Evolutionary conservation across 768 basidiomycete species (phyloP), one percentile per base, ranked within the genome.

Genomic region (Imleria badia): DNA sequence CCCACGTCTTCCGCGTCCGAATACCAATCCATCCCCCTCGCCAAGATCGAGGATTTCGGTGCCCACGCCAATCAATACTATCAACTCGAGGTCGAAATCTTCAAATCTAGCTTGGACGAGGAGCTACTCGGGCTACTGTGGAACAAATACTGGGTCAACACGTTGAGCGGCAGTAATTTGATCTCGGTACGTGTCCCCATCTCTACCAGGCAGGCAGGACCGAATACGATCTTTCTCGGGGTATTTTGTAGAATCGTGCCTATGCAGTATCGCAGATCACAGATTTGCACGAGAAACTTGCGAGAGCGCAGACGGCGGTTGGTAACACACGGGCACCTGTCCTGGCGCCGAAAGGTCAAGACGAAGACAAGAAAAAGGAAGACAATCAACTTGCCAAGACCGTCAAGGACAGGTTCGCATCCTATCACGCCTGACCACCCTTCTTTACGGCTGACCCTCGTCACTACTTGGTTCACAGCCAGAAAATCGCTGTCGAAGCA

Each of bases 91-190:
- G 89, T 99, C 17, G 87, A 94, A 67, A 88, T 98, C 48, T 99
- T 97, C 83, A 98, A 97, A 72, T 91, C 87, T 23, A 85, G 81
- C 55, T 74, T 95, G 46, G 97, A 99, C 68, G 86, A 85, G 30
- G 86, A 94, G 64, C 75, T 99, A 3, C 78, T 99, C 40, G 91
- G 90, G 20, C 74, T 95, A 66, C 73, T 99, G 50, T 98, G 96
- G 96, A 98, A 99, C 74, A 98, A 98, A 73, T 99, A 99, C 64
- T 99, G 97, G 97, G 93, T 97, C 23, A 94, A 94, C 64, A 99
- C 97, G 3, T 78, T 99, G 36, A 93, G 91, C 63, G 91, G 93
- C 66, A 96, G 92, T 66, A 89, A 94, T 6, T 71, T 98, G 45
- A 89, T 98, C 47, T 94, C 94, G 20, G 96, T 98, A 53, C 30